These are phyloP conservation scores for Colletotrichum ledebouriae DNA, from an alignment of 2,329 filamentous ascomycete genomes.

Conservation along the genomic window DNA sequence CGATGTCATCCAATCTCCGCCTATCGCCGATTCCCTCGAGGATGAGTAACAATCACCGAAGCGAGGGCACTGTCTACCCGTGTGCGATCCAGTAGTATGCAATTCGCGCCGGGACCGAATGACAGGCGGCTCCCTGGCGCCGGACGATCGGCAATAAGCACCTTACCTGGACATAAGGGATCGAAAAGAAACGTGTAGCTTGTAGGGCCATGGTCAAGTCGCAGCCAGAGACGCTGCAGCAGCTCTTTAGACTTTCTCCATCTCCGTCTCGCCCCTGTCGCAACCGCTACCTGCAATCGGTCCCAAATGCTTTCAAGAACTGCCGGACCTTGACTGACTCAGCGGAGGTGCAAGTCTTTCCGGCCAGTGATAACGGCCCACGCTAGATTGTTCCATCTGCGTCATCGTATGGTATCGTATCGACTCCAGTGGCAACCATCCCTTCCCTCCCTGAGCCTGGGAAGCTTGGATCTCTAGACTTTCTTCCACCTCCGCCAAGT, in stretches of 20 bases:
- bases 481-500: slow-evolving; percentile 1
- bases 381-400: slow-evolving; percentile 14
- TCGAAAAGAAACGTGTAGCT: no score
- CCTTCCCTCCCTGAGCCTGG: not conserved
- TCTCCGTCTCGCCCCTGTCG: no score
- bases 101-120: slow-evolving; percentile 8
- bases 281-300: no score
- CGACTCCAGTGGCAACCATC: slow-evolving; percentile 1
- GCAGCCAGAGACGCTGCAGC: no score
- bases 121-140: slow-evolving; percentile 2
- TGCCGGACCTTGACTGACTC: no score
- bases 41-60: slow-evolving; percentile 24
- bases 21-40: slow-evolving; percentile 22
- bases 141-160: slow-evolving; percentile 33
- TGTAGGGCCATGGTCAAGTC: no score
- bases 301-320: no score
- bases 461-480: slow-evolving; percentile 6
- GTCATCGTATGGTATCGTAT: slow-evolving; percentile 12
- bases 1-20: slow-evolving; percentile 9
- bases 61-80: not conserved
- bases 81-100: no score
- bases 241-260: no score
- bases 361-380: not conserved
- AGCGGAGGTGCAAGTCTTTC: no score
- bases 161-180: not conserved